These are phyloP conservation scores for Inosperma sp. DNA, from an alignment of 768 basidiomycete genomes.

Conservation along the genomic window DNA sequence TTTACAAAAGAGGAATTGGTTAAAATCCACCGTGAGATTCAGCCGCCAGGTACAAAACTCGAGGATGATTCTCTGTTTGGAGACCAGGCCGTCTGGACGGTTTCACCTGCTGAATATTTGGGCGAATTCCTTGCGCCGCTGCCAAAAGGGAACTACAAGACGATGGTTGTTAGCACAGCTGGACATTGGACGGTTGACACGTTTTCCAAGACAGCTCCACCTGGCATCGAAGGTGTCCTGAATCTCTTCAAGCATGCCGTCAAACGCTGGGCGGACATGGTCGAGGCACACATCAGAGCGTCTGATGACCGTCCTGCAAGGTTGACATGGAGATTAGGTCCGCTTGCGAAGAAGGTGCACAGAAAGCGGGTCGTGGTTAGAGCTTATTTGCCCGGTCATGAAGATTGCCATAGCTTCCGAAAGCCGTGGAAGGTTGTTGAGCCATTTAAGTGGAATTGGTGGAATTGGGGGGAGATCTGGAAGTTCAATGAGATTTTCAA, in stretches of 20 bases:
- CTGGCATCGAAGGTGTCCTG: slow-evolving; percentile 52
- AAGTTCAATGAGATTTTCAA: slow-evolving; percentile 56
- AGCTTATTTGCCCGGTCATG: slow-evolving; percentile 62
- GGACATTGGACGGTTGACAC: slow-evolving; percentile 67
- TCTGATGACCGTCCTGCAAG: slow-evolving; percentile 25
- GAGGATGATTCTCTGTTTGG: slow-evolving; percentile 45
- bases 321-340: slow-evolving; percentile 7
- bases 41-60: slow-evolving; percentile 22
- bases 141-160: slow-evolving; percentile 52
- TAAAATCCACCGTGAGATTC: slow-evolving; percentile 37
- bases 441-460: slow-evolving; percentile 47
- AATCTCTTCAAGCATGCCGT: slow-evolving; percentile 57
- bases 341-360: slow-evolving; percentile 13
- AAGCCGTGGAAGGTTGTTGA: slow-evolving; percentile 44
- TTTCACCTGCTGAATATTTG: slow-evolving; percentile 51
- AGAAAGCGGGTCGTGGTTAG: slow-evolving; percentile 46
- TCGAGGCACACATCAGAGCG: slow-evolving; percentile 39
- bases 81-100: slow-evolving; percentile 50
- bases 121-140: slow-evolving; percentile 42
- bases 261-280: slow-evolving; percentile 47
- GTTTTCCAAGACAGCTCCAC: slow-evolving; percentile 34
- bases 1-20: slow-evolving; percentile 45
- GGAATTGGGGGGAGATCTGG: slow-evolving; percentile 62
- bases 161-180: slow-evolving; percentile 58
- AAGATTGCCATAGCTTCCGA: slow-evolving; percentile 50